Evolutionary conservation across 257 asterid genomes (phyloP).

Genomic region (Nicotiana attenuata): DNA sequence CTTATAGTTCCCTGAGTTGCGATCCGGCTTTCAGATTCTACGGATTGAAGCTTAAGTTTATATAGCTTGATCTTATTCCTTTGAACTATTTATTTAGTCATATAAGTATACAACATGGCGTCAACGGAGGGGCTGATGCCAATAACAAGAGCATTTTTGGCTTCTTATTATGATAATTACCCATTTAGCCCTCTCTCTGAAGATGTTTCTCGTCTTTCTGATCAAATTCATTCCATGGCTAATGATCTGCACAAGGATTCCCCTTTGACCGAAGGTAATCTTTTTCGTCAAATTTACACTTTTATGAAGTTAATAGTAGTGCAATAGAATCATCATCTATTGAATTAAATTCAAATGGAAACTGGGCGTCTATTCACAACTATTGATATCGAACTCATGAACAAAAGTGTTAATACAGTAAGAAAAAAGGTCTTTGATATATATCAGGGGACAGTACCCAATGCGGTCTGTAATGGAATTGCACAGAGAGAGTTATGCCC

Average conservation of each 20-base stretch:
- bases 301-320: neutral
- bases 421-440: neutral
- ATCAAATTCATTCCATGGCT: constrained; percentile 56
- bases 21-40: neutral
- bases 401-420: neutral
- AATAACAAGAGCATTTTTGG: constrained; percentile 74
- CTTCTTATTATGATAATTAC: constrained; percentile 83
- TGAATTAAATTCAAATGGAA: neutral
- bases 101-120: constrained; percentile 27
- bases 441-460: neutral
- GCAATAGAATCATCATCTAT: neutral
- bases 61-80: neutral
- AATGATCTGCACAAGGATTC: constrained; percentile 47
- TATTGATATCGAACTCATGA: neutral
- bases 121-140: constrained; percentile 93
- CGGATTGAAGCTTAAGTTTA: neutral
- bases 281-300: neutral
- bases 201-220: constrained; percentile 63
- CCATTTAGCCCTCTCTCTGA: constrained; percentile 56
- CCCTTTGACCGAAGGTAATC: constrained; percentile 61
- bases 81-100: neutral
- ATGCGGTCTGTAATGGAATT: neutral
- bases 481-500: neutral
- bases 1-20: neutral
- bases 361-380: neutral